These are phyloP conservation scores for Xylariaceae sp. DNA, from an alignment of 2,329 filamentous ascomycete species.

Conservation along the genomic window DNA sequence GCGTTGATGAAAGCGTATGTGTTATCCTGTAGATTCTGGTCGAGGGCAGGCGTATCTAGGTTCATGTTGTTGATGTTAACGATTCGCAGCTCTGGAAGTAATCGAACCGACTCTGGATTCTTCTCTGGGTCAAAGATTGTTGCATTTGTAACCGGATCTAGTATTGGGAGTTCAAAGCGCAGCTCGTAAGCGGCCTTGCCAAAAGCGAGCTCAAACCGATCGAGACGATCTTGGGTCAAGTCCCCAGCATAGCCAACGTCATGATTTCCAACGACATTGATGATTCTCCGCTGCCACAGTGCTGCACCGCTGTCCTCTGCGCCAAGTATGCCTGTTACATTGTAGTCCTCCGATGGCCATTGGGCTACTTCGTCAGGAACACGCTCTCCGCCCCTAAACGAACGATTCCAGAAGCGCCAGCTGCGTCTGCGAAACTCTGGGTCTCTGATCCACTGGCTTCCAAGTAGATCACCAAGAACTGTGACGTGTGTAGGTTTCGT, in stretches of 20 bases:
- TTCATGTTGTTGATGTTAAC: constrained; percentile 93
- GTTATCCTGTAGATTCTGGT: constrained; percentile 69
- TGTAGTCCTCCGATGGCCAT: constrained; percentile 56
- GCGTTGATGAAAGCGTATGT: constrained; percentile 80
- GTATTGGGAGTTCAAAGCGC: constrained; percentile 66
- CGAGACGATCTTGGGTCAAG: constrained; percentile 74
- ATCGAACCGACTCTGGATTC: constrained; percentile 54
- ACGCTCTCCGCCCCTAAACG: constrained; percentile 72
- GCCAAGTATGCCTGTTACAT: constrained; percentile 56
- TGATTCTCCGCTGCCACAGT: constrained; percentile 75
- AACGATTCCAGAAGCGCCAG: constrained; percentile 77
- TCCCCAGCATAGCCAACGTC: constrained; percentile 97
- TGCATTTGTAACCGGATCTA: constrained; percentile 46
- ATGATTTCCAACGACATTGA: constrained; percentile 94
- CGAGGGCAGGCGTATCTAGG: constrained; percentile 80
- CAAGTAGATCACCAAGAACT: constrained; percentile 88
- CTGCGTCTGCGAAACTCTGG: constrained; percentile 80
- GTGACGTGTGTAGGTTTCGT: constrained; percentile 82
- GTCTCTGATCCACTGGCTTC: constrained; percentile 92
- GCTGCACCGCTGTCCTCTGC: constrained; percentile 53
- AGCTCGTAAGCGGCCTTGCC: constrained; percentile 92
- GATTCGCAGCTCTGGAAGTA: constrained; percentile 75
- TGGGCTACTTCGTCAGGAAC: constrained; percentile 63
- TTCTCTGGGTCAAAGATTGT: constrained; percentile 49
- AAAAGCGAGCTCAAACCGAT: constrained; percentile 83